Conservation (phyloP, 2,329 filamentous ascomycete species). For the Neofusicoccum umdonicola region DNA sequence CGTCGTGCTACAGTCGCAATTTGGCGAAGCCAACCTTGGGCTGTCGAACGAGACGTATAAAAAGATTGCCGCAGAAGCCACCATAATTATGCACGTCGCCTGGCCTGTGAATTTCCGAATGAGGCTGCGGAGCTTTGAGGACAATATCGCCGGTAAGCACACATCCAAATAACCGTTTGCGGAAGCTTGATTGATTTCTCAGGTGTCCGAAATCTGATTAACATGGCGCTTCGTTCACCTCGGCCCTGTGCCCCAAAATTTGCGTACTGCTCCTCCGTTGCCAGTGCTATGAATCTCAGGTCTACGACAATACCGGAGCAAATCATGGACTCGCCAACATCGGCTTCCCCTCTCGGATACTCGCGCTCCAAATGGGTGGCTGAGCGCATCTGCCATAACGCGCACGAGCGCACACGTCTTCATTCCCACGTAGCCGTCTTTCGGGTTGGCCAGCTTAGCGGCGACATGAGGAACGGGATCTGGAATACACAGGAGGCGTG, state of each 20-base stretch:
- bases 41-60: conserved; percentile 43
- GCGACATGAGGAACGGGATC: conserved; percentile 28
- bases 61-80: conserved; percentile 43
- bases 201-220: conserved; percentile 49
- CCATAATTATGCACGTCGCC: conserved; percentile 60
- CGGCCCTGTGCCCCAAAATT: conserved; percentile 36
- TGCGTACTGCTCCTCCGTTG: conserved; percentile 54
- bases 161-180: conserved; percentile 17
- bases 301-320: conserved; percentile 41
- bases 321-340: conserved; percentile 40
- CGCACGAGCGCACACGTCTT: conserved; percentile 28
- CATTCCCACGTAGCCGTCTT: conserved; percentile 33
- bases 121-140: conserved; percentile 55
- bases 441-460: conserved; percentile 43
- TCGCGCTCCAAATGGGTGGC: conserved; percentile 57
- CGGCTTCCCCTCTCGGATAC: conserved; percentile 54
- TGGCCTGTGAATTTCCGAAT: conserved; percentile 66
- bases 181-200: conserved; percentile 21
- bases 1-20: conserved; percentile 47
- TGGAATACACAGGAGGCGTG: conserved; percentile 35
- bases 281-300: conserved; percentile 39
- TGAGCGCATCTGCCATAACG: conserved; percentile 50
- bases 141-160: conserved; percentile 46
- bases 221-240: conserved; percentile 40
- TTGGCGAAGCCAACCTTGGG: conserved; percentile 51